Conservation (phyloP, 768 basidiomycete genomes). For the Holtermanniella nyarrowii region DNA sequence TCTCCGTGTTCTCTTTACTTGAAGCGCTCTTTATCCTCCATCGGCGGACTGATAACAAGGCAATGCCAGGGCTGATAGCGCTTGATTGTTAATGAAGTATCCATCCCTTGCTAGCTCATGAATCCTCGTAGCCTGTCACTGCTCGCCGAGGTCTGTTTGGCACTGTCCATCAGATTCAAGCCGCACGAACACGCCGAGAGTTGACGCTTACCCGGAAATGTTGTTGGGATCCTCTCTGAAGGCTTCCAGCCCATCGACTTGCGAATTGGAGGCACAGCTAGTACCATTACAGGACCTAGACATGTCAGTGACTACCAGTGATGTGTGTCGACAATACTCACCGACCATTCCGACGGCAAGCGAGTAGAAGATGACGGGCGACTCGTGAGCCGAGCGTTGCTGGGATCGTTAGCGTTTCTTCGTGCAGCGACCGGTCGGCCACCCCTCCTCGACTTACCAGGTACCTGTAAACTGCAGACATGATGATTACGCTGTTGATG, state of each 20-base stretch:
- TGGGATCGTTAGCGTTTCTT: conserved; percentile 34
- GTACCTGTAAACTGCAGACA: conserved; percentile 36
- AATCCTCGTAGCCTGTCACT: conserved; percentile 64
- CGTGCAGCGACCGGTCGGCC: neutral
- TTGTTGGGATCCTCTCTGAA: conserved; percentile 56
- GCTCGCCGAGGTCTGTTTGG: conserved; percentile 60
- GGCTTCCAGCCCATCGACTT: conserved; percentile 60
- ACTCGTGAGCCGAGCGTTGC: conserved; percentile 87
- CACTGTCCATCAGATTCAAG: conserved; percentile 43
- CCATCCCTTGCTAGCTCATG: too few relatives aligned
- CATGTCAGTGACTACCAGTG: neutral
- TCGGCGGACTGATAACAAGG: too few relatives aligned
- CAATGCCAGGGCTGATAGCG: too few relatives aligned
- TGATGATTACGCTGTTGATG: conserved; percentile 13
- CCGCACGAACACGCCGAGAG: neutral
- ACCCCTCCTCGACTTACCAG: conserved; percentile 21
- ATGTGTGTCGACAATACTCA: conserved; percentile 9
- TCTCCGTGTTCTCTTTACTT: too few relatives aligned
- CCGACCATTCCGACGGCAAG: conserved; percentile 54
- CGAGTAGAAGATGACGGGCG: conserved; percentile 82
- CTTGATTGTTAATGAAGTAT: too few relatives aligned
- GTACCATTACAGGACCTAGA: conserved; percentile 59
- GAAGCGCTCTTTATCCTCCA: too few relatives aligned
- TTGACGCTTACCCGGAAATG: conserved; percentile 63
- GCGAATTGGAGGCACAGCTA: conserved; percentile 70